Evolutionary conservation across 2,329 filamentous ascomycete genomes (phyloP).

Genomic region (Ascosphaera aggregata): DNA sequence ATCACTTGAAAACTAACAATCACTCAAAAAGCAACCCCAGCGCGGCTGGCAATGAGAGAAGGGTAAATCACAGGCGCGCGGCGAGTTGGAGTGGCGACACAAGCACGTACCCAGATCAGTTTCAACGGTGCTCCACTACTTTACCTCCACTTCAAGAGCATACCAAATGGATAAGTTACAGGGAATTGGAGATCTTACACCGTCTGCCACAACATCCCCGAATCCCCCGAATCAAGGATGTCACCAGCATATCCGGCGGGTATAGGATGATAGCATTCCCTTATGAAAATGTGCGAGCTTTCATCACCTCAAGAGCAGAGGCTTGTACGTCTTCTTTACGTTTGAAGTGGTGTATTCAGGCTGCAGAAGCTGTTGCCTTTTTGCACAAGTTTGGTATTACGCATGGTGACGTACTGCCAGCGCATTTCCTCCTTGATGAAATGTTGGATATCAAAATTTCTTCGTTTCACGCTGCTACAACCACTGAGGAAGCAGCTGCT

Average conservation of each 20-base stretch:
- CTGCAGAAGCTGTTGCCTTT: conserved; percentile 13
- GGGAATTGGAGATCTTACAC: not conserved
- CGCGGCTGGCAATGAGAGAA: too few species aligned
- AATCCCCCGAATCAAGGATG: not conserved
- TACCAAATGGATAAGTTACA: not conserved
- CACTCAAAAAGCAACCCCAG: too few species aligned
- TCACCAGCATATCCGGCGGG: not conserved
- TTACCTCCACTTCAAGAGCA: not conserved
- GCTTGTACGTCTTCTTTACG: not conserved
- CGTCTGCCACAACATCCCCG: not conserved
- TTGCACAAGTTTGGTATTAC: conserved; percentile 17
- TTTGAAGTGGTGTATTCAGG: conserved; percentile 12
- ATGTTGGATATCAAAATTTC: conserved; percentile 15
- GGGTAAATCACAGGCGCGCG: too few species aligned
- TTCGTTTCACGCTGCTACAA: conserved; percentile 15
- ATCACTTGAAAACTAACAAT: too few species aligned
- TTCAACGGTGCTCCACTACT: too few species aligned
- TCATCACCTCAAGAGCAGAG: not conserved
- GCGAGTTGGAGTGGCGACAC: too few species aligned
- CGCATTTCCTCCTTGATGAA: conserved; percentile 17
- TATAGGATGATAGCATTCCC: not conserved
- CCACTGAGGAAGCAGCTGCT: conserved; percentile 3
- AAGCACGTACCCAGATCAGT: too few species aligned
- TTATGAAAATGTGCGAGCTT: not conserved
- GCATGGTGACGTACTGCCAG: conserved; percentile 19